These are phyloP conservation scores for Geosmithia putterillii DNA, from an alignment of 2,329 filamentous ascomycete genomes.

Conservation along the genomic window DNA sequence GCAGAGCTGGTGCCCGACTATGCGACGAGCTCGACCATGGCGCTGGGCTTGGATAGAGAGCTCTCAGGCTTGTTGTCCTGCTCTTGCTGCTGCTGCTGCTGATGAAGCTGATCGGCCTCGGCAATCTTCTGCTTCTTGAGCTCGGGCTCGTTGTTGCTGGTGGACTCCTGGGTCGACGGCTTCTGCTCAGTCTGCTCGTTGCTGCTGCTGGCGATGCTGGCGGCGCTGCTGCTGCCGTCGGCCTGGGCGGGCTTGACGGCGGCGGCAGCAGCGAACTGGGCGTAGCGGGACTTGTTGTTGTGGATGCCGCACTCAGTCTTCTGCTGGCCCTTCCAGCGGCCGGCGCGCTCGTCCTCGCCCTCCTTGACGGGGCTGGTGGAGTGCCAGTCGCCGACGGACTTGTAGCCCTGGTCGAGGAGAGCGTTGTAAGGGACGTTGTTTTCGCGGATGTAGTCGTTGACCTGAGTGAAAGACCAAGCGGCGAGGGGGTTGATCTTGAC, in stretches of 20 bases:
- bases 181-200: background rate
- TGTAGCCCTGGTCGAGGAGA: constrained; percentile 88
- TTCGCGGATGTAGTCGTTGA: constrained; percentile 75
- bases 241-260: background rate
- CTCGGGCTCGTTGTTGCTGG: background rate
- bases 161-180: background rate
- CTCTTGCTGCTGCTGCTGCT: background rate
- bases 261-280: constrained; percentile 44
- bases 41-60: background rate
- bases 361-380: constrained; percentile 83
- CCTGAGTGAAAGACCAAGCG: constrained; percentile 85
- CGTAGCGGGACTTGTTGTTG: constrained; percentile 92
- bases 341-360: constrained; percentile 89
- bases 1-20: background rate
- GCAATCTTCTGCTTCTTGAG: constrained; percentile 27
- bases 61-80: background rate
- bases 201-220: background rate
- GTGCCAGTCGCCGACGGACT: constrained; percentile 97
- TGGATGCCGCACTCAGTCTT: constrained; percentile 99
- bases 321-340: constrained; percentile 87
- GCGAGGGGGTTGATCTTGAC: constrained; percentile 97
- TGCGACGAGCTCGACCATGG: background rate
- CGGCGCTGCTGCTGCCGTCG: background rate
- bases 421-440: constrained; percentile 89
- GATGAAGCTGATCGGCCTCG: constrained; percentile 24